Conservation (phyloP, 2,329 filamentous ascomycete species). For the Nemania serpens region DNA sequence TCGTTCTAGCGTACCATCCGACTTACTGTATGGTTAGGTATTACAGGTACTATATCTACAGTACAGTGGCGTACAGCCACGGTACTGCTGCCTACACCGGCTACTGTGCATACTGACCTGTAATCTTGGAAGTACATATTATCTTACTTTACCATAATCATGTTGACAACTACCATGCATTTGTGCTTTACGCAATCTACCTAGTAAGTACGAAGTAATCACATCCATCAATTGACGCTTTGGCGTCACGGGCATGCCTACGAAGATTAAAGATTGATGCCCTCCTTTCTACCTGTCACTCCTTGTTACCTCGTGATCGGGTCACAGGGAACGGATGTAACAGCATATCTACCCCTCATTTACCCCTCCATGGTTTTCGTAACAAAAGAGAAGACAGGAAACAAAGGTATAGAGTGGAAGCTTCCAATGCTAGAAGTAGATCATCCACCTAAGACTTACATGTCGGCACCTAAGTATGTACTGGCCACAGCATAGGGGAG, state of each 20-base stretch:
- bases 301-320: conserved; percentile 20
- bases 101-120: too few relatives aligned
- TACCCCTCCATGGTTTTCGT: conserved; percentile 13
- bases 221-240: not conserved
- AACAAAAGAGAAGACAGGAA: too few relatives aligned
- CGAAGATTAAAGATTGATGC: not conserved
- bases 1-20: conserved; percentile 6
- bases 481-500: not conserved
- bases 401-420: too few relatives aligned
- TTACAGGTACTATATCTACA: not conserved
- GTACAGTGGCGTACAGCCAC: not conserved
- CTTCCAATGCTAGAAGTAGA: too few relatives aligned
- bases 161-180: not conserved
- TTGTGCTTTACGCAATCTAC: too few relatives aligned
- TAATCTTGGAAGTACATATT: not conserved
- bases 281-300: not conserved
- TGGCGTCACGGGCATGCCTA: not conserved
- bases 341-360: conserved; percentile 18
- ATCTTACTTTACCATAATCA: not conserved
- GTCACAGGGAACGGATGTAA: conserved; percentile 6
- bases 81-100: too few relatives aligned
- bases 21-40: conserved; percentile 22
- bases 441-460: not conserved
- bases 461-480: not conserved
- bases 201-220: too few relatives aligned